phyloP scores from a whole-genome alignment of 23 red algal species.

The Gracilariopsis chorda region DNA sequence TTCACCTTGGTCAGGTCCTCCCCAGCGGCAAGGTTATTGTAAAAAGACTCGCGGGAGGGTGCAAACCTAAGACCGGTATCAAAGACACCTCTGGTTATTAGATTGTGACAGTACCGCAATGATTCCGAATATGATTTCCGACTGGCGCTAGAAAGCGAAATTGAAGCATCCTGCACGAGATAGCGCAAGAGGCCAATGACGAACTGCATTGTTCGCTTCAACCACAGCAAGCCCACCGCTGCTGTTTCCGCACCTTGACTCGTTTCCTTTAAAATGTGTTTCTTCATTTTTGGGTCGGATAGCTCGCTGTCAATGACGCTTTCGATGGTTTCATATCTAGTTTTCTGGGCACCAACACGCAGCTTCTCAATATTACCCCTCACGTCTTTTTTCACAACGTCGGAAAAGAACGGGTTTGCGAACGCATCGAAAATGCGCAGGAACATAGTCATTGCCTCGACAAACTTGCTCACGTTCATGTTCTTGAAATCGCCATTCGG shows the following conservation, averaged over 20 bases:
- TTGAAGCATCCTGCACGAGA: slow-evolving; percentile 11
- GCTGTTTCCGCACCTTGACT: slow-evolving; percentile 27
- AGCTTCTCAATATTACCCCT: slow-evolving; percentile 60
- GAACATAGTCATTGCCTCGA: slow-evolving; percentile 67
- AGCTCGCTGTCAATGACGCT: slow-evolving; percentile 30
- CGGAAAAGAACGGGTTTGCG: slow-evolving; percentile 56
- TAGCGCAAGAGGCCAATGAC: slow-evolving; percentile 39
- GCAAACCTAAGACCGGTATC: slow-evolving; percentile 63
- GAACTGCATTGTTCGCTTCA: slow-evolving; percentile 73
- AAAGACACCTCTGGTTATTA: slow-evolving; percentile 54
- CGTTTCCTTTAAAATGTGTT: slow-evolving; percentile 36
- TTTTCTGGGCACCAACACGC: slow-evolving; percentile 26
- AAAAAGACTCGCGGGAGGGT: slow-evolving; percentile 48
- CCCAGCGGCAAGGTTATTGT: slow-evolving; percentile 45
- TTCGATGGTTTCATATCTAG: slow-evolving; percentile 18
- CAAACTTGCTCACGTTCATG: slow-evolving; percentile 47
- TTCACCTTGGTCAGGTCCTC: slow-evolving; percentile 25
- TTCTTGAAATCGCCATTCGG: slow-evolving; percentile 13
- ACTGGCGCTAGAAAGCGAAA: slow-evolving; percentile 40
- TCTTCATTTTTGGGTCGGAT: slow-evolving; percentile 36
- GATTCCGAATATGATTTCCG: slow-evolving; percentile 47
- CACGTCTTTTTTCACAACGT: slow-evolving; percentile 69
- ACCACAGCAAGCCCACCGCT: slow-evolving; percentile 55
- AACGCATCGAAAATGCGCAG: slow-evolving; percentile 69
- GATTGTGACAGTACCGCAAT: slow-evolving; percentile 53